Conservation (phyloP, 176 grass and related monocot species). For the Carex parvula region DNA sequence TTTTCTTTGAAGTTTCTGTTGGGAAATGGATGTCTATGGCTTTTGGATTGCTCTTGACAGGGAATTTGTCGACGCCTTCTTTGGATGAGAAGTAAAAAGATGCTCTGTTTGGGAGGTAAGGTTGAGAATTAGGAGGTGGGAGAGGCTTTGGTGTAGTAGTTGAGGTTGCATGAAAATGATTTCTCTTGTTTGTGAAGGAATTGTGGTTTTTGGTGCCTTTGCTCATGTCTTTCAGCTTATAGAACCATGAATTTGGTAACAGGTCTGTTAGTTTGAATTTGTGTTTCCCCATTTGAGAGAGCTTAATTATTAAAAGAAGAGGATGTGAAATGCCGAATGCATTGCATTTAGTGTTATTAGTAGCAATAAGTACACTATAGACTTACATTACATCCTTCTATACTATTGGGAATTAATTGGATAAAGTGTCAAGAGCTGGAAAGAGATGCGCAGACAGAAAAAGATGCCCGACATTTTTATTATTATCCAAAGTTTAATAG, state of each 20-base stretch:
- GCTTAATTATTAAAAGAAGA: constrained; percentile 23
- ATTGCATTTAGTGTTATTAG: neutral
- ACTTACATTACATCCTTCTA: neutral
- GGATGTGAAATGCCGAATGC: neutral
- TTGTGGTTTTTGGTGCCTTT: neutral
- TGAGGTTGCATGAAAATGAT: neutral
- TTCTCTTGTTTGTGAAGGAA: neutral
- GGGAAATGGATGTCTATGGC: constrained; percentile 47
- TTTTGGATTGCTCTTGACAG: constrained; percentile 27
- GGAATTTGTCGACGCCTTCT: constrained; percentile 17
- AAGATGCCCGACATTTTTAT: too few species aligned
- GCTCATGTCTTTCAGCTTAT: constrained; percentile 57
- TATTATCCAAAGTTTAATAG: too few species aligned
- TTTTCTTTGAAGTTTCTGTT: constrained; percentile 28
- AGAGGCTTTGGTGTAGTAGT: neutral
- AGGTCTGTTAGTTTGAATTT: constrained; percentile 23
- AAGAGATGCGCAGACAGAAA: constrained; percentile 9
- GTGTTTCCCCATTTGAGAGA: constrained; percentile 25
- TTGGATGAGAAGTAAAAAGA: constrained; percentile 60
- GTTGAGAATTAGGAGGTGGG: neutral
- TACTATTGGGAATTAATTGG: neutral
- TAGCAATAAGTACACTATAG: constrained; percentile 5
- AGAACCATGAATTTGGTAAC: constrained; percentile 69
- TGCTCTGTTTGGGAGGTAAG: constrained; percentile 53
- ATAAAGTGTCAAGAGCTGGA: constrained; percentile 10